These are phyloP conservation scores for Aureobasidium subglaciale DNA, from an alignment of 2,329 filamentous ascomycete genomes.

Conservation along the genomic window DNA sequence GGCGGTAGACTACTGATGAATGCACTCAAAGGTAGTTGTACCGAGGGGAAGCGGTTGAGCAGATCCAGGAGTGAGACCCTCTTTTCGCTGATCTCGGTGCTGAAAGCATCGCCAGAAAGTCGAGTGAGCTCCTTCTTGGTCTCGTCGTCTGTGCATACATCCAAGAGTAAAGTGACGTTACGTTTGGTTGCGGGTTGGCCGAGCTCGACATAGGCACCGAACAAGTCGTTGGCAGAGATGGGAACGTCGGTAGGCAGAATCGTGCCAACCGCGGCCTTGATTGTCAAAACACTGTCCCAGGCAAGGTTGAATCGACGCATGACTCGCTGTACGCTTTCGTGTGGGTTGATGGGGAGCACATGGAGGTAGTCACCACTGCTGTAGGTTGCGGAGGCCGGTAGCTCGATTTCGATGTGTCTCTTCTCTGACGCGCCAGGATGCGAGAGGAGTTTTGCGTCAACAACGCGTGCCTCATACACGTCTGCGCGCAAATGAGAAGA, in stretches of 20 bases:
- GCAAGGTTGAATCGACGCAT: slow-evolving; percentile 59
- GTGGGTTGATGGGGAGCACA: slow-evolving; percentile 56
- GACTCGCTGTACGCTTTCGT: slow-evolving; percentile 53
- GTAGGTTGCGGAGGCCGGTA: slow-evolving; percentile 51
- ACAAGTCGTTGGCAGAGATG: slow-evolving; percentile 55
- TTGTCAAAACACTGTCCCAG: slow-evolving; percentile 52
- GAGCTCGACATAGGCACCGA: slow-evolving; percentile 67
- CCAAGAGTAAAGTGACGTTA: slow-evolving; percentile 44
- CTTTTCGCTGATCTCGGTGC: slow-evolving; percentile 31
- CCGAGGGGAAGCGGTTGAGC: slow-evolving; percentile 54
- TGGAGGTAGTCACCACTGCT: slow-evolving; percentile 70
- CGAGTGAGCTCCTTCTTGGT: slow-evolving; percentile 43
- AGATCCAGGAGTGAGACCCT: slow-evolving; percentile 58
- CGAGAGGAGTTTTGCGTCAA: slow-evolving; percentile 48
- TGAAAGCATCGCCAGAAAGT: slow-evolving; percentile 38
- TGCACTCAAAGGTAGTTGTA: slow-evolving; percentile 55
- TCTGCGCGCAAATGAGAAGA: slow-evolving; percentile 56
- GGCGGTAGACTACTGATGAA: slow-evolving; percentile 69
- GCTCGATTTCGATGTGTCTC: slow-evolving; percentile 42
- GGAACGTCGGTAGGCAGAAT: slow-evolving; percentile 56
- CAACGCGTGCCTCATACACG: slow-evolving; percentile 54
- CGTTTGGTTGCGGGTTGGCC: slow-evolving; percentile 65
- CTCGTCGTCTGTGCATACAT: slow-evolving; percentile 43
- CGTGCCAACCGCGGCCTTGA: slow-evolving; percentile 51
- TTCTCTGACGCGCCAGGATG: slow-evolving; percentile 48